Evolutionary conservation across 495 filamentous ascomycete genomes (phyloP).

Genomic region (Tuber aestivum): DNA sequence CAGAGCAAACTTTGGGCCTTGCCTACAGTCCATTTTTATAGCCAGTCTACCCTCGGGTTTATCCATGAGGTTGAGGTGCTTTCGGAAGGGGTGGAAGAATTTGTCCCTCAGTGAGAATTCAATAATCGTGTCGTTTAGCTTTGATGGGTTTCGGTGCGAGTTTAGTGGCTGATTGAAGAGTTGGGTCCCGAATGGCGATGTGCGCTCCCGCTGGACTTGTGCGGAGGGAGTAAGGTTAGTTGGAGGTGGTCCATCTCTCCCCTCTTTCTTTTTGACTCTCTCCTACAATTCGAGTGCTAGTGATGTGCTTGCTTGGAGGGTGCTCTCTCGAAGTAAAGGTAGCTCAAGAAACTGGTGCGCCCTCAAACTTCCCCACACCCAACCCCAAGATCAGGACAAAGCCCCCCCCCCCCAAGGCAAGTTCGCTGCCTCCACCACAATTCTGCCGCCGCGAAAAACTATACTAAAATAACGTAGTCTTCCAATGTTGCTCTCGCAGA

Average conservation of each 20-base stretch:
- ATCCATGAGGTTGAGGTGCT: background rate
- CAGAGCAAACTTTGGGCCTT: slow-evolving; percentile 48
- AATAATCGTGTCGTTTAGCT: too few relatives aligned
- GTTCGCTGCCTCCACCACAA: background rate
- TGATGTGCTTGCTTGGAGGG: background rate
- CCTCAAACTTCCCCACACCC: background rate
- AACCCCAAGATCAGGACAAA: background rate
- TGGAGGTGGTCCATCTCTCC: too few relatives aligned
- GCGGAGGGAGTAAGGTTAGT: too few relatives aligned
- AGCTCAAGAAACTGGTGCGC: background rate
- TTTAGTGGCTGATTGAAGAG: too few relatives aligned
- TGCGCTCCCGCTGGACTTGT: too few relatives aligned
- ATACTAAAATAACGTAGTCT: background rate
- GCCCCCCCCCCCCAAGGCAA: background rate
- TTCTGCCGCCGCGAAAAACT: background rate
- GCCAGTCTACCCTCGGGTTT: slow-evolving; percentile 43
- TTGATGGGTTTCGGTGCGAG: too few relatives aligned
- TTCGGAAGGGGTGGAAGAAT: background rate
- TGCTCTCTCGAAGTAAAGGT: background rate
- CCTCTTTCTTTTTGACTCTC: too few relatives aligned
- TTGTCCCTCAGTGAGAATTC: too few relatives aligned
- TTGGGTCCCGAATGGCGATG: too few relatives aligned
- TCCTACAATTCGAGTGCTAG: too few relatives aligned
- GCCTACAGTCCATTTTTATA: slow-evolving; percentile 52
- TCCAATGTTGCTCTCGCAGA: background rate